A percentile compares a stretch with the other conserved stretches of the same genome.
Evolutionary conservation across 108 stramenopile species (phyloP).

Genomic region (Nitzschia inconspicua): DNA sequence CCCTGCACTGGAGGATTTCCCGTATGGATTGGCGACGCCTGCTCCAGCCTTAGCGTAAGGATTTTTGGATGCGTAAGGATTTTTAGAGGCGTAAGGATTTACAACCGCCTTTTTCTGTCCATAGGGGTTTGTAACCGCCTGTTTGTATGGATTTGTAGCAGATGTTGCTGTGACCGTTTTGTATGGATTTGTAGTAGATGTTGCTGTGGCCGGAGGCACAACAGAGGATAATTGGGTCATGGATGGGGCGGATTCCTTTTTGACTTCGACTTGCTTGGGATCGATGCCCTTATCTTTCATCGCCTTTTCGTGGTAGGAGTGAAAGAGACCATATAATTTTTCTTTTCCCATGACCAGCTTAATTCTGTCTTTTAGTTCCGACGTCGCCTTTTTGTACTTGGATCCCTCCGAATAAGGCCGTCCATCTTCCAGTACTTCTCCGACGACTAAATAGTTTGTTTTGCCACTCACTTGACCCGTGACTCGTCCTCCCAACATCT

Average conservation of each 20-base stretch:
- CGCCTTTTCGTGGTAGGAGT: constrained; percentile 53
- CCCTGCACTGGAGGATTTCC: constrained; percentile 23
- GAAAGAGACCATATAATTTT: constrained; percentile 56
- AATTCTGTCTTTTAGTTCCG: constrained; percentile 38
- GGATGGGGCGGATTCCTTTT: too few species aligned
- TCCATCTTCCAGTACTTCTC: constrained; percentile 90
- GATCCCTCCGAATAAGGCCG: constrained; percentile 68
- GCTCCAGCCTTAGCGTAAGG: constrained; percentile 29
- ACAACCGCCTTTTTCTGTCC: constrained; percentile 21
- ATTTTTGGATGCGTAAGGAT: constrained; percentile 10
- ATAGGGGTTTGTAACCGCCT: constrained; percentile 6
- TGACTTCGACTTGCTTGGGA: not conserved
- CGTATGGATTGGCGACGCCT: constrained; percentile 51
- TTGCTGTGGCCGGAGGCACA: constrained; percentile 5
- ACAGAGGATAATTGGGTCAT: too few species aligned
- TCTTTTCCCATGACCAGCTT: constrained; percentile 49
- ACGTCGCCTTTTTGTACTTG: constrained; percentile 66
- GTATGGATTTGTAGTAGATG: not conserved
- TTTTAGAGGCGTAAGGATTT: constrained; percentile 50
- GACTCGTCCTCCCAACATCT: constrained; percentile 77
- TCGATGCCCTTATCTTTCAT: constrained; percentile 15
- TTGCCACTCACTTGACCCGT: constrained; percentile 76
- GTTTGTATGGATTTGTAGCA: constrained; percentile 22
- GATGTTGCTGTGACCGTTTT: constrained; percentile 4
- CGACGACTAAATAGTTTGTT: constrained; percentile 85